Conservation (phyloP, 768 basidiomycete species). For the Tulasnella sp. region DNA sequence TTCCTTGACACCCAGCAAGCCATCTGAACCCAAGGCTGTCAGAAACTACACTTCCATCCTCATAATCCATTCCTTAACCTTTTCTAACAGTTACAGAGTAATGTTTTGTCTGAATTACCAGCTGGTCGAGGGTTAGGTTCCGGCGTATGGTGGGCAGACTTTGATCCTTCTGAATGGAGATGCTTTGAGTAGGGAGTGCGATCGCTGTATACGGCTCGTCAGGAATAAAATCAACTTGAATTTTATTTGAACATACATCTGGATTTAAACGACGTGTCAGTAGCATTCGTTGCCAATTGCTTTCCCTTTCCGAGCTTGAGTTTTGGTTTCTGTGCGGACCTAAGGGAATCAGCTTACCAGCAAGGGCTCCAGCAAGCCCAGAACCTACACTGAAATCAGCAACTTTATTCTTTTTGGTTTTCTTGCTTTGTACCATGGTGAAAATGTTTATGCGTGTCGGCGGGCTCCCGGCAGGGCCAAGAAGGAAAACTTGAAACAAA, state of each 20-base stretch:
- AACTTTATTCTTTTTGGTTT: constrained; percentile 82
- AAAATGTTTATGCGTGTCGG: background rate
- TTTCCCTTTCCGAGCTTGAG: constrained; percentile 96
- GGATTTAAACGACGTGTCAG: constrained; percentile 95
- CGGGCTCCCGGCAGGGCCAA: background rate
- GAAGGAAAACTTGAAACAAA: background rate
- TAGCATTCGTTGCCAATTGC: constrained; percentile 69
- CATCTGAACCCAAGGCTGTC: constrained; percentile 47
- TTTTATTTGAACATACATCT: constrained; percentile 58
- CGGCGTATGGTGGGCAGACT: constrained; percentile 67
- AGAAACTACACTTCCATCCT: background rate
- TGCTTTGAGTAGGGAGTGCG: constrained; percentile 80
- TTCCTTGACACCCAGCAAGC: constrained; percentile 66
- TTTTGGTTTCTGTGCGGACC: constrained; percentile 72
- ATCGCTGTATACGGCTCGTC: constrained; percentile 57
- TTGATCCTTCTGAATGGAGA: constrained; percentile 53
- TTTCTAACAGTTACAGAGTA: constrained; percentile 72
- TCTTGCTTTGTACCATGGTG: constrained; percentile 79
- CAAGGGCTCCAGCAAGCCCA: background rate
- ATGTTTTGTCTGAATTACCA: constrained; percentile 76
- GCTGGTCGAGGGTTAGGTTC: constrained; percentile 69
- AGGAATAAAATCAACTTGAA: background rate
- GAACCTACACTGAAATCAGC: constrained; percentile 74
- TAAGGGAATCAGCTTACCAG: background rate
- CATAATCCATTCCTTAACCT: constrained; percentile 43